Evolutionary conservation across 2,329 filamentous ascomycete species (phyloP), one percentile per base, ranked within the genome.

Genomic region (Aureobasidium pullulans): DNA sequence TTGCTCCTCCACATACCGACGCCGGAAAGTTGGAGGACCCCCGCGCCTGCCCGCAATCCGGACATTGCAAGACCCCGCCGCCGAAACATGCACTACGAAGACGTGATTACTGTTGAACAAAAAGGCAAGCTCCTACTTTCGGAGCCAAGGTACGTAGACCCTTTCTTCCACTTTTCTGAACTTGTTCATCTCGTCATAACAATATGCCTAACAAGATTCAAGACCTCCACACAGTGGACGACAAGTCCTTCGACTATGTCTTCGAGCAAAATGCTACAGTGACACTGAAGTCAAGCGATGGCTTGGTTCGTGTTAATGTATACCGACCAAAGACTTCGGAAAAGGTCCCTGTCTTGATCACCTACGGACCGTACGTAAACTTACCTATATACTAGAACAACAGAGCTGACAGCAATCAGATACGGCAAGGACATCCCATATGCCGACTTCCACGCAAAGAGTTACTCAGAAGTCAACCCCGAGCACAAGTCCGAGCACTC

Each of bases 391-490:
- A 1, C 10, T 10, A 8, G 2, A 10, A 34, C 16, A 13, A 23
- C 23, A 28, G 19, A 58, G 36, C 44, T 42, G 40, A 42, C 2
- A 36, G 9, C 19, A 31, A 16, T 29, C 11, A 60, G 57, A 40
- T 89, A 89, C 63, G 86, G 87, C 47, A 89, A 90, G 65, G 86
- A 89, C 64, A 86, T 88, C 37, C 81, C 77, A 19, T 89, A 89
- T 68, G 73, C 76, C 60, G 74, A 78, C 75, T 84, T 84, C 67
- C 75, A 79, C 59, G 65, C 73, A 2, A 74, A 78, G 59, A 82
- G 80, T 1, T 84, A 70, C 64, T 65, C 66, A 39, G 72, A 75
- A 64, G 68, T 75, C 49, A 72, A 72, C 50, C 67, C 68, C 1
- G 65, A 72, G 56, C 70, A 72, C 46, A 70, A 71, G 56, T 74